A percentile compares a stretch with the other conserved stretches of the same genome.
These are phyloP conservation scores for Nicotiana noctiflora DNA, from an alignment of 257 asterid species.

Conservation along the genomic window DNA sequence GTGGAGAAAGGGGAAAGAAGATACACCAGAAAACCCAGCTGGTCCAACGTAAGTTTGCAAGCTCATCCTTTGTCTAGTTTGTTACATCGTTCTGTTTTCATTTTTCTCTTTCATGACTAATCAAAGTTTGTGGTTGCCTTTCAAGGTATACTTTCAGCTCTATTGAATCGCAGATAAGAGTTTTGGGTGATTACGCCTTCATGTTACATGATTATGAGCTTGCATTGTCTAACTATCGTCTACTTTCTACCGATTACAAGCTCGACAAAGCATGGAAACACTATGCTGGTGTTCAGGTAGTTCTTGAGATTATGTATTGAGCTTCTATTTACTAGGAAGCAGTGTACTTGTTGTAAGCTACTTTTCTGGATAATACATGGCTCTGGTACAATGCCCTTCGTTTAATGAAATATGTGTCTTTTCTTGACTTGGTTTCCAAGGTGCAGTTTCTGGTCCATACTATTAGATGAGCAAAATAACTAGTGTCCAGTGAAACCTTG, in stretches of 20 bases:
- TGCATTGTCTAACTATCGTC: constrained; percentile 91
- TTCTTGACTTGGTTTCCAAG: not conserved
- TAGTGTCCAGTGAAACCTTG: not conserved
- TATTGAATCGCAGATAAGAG: constrained; percentile 89
- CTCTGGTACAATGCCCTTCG: not conserved
- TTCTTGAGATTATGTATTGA: constrained; percentile 2
- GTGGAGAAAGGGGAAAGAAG: constrained; percentile 99
- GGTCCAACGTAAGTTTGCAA: constrained; percentile 54
- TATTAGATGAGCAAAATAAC: not conserved
- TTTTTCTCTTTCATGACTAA: constrained; percentile 20
- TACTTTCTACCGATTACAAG: constrained; percentile 88
- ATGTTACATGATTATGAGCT: constrained; percentile 97
- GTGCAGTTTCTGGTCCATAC: not conserved
- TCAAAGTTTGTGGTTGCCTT: constrained; percentile 29
- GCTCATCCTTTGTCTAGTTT: constrained; percentile 15
- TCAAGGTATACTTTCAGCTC: constrained; percentile 95
- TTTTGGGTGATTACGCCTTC: constrained; percentile 94
- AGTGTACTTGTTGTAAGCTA: constrained; percentile 1
- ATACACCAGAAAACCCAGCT: constrained; percentile 54
- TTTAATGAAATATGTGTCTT: not conserved
- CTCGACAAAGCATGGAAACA: constrained; percentile 97
- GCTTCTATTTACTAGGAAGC: not conserved
- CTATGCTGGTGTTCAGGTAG: constrained; percentile 96
- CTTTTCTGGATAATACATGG: not conserved
- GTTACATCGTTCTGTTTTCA: constrained; percentile 17